Percentiles rank a stretch among this genome's conserved stretches.
Evolutionary conservation across 495 filamentous ascomycete genomes (phyloP).

Genomic region (Hypoxylon rickii): DNA sequence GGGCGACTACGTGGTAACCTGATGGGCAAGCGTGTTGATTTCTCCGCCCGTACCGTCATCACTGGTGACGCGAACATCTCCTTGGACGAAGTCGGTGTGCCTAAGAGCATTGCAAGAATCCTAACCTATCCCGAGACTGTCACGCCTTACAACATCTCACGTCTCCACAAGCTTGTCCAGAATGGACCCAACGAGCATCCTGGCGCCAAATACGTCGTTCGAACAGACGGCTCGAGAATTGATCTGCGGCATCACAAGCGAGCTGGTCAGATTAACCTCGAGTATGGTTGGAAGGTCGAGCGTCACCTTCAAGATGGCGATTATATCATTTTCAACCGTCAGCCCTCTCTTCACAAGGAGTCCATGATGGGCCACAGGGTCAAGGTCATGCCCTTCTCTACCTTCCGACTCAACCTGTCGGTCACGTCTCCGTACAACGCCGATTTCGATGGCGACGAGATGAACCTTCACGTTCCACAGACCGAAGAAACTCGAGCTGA

Average conservation of each 20-base stretch:
- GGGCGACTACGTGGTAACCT: constrained; percentile 95
- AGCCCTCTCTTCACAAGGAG: constrained; percentile 98
- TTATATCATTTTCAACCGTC: constrained; percentile 98
- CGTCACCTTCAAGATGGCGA: constrained; percentile 94
- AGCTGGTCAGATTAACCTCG: constrained; percentile 76
- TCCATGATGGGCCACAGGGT: constrained; percentile 99
- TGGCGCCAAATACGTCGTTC: constrained; percentile 92
- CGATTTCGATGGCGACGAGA: constrained; percentile 99
- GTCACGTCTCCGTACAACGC: constrained; percentile 99
- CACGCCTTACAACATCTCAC: constrained; percentile 95
- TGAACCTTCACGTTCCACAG: constrained; percentile 99
- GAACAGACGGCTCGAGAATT: constrained; percentile 87
- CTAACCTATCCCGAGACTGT: constrained; percentile 97
- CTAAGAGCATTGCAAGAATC: constrained; percentile 82
- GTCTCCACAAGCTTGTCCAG: constrained; percentile 82
- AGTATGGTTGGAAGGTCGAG: constrained; percentile 98
- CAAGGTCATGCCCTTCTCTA: constrained; percentile 97
- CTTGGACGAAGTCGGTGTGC: constrained; percentile 95
- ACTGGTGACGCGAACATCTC: constrained; percentile 97
- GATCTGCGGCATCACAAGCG: constrained; percentile 91
- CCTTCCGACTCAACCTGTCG: constrained; percentile 94
- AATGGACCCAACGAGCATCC: constrained; percentile 95
- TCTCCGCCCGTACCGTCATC: constrained; percentile 98
- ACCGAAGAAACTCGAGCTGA: constrained; percentile 95
- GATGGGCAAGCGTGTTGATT: constrained; percentile 99